Evolutionary conservation across 805 yeast genomes (phyloP).

Genomic region (Candida ovalis): DNA sequence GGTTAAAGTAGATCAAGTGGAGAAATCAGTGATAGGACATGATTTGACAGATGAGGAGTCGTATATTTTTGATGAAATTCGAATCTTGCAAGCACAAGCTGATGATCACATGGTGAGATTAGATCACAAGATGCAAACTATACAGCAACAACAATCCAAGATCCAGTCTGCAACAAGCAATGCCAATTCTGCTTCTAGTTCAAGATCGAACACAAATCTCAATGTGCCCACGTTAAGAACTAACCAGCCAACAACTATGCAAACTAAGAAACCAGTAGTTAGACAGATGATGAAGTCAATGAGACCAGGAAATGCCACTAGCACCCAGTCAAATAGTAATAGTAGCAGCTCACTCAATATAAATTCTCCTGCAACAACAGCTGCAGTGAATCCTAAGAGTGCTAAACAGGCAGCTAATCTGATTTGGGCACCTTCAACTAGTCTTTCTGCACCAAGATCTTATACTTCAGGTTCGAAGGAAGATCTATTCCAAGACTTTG

Average conservation of each 20-base stretch:
- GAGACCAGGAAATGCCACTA: conserved; percentile 12
- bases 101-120: conserved; percentile 38
- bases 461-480: conserved; percentile 18
- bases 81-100: conserved; percentile 32
- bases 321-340: neutral
- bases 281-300: conserved; percentile 22
- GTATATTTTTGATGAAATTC: conserved; percentile 38
- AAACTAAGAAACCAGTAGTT: conserved; percentile 18
- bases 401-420: conserved; percentile 36
- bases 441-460: conserved; percentile 24
- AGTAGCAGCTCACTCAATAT: conserved; percentile 1
- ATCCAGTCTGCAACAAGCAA: neutral
- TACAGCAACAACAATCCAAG: conserved; percentile 2
- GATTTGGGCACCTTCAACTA: conserved; percentile 35
- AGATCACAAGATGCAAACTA: conserved; percentile 16
- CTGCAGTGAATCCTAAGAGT: conserved; percentile 9
- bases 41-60: conserved; percentile 43
- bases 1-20: conserved; percentile 50
- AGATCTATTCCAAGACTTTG: conserved; percentile 26
- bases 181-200: conserved; percentile 14
- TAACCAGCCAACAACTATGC: conserved; percentile 28
- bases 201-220: conserved; percentile 6
- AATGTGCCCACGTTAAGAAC: conserved; percentile 28
- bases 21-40: conserved; percentile 35
- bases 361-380: conserved; percentile 4